Evolutionary conservation across 176 grass and related monocot genomes (phyloP).

Genomic region (Carex myosuroides): DNA sequence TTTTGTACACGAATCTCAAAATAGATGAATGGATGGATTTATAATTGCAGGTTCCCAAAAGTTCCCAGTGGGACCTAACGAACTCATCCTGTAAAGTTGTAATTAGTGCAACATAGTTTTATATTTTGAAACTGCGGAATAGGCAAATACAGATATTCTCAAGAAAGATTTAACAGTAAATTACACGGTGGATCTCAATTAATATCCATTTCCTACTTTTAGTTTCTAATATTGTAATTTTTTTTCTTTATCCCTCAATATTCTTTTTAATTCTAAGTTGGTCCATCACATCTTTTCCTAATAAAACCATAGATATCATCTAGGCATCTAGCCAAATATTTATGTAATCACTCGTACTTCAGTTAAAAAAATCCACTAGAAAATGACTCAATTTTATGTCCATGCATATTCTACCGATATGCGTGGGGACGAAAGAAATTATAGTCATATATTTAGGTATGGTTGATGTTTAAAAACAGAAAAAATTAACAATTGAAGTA

Average conservation of each 20-base stretch:
- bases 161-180: no score
- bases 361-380: neutral
- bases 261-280: neutral
- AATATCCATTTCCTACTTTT: no score
- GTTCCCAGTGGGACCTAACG: neutral
- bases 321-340: neutral
- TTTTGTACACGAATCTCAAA: no score
- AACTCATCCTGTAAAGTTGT: no score
- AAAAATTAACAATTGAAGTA: neutral
- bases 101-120: neutral
- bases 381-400: neutral
- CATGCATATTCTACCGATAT: neutral
- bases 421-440: neutral
- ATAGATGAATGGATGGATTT: no score
- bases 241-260: no score
- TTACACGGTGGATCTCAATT: no score
- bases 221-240: no score
- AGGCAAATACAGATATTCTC: no score
- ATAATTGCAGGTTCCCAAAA: neutral
- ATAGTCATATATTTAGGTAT: neutral
- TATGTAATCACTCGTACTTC: neutral
- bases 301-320: neutral
- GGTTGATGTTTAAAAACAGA: neutral
- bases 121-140: no score
- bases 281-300: neutral